phyloP scores from a whole-genome alignment of 352 stramenopile species.

The Phytophthora pini region DNA sequence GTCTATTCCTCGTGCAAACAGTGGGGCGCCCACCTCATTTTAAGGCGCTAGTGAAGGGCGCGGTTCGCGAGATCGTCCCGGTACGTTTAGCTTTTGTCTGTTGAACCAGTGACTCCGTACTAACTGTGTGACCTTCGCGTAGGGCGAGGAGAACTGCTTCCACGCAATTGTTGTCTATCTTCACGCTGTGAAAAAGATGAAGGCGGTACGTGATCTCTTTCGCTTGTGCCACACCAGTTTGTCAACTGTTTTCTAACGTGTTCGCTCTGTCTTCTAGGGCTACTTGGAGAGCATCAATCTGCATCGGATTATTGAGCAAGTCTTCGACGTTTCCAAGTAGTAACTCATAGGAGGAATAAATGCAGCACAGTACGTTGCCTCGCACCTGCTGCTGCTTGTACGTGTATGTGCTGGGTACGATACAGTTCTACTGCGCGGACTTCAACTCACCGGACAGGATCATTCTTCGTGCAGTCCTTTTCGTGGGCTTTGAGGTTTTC shows the following conservation, averaged over 20 bases:
- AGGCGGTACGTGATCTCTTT: constrained; percentile 59
- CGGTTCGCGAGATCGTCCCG: constrained; percentile 84
- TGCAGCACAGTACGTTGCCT: constrained; percentile 20
- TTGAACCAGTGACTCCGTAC: neutral
- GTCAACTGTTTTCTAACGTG: neutral
- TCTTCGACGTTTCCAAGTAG: constrained; percentile 89
- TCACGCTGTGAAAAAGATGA: constrained; percentile 86
- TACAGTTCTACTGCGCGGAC: neutral
- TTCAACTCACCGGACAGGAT: constrained; percentile 20
- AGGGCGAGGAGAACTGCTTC: constrained; percentile 88
- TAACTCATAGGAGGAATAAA: constrained; percentile 41
- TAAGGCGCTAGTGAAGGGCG: constrained; percentile 79
- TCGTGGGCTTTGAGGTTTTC: constrained; percentile 78
- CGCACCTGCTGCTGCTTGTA: constrained; percentile 19
- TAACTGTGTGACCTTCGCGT: constrained; percentile 4
- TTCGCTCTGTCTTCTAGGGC: constrained; percentile 41
- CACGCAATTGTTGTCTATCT: constrained; percentile 87
- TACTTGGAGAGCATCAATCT: constrained; percentile 91
- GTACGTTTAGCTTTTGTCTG: constrained; percentile 38
- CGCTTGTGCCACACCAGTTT: neutral
- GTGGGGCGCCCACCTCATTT: constrained; percentile 82
- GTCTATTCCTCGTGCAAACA: constrained; percentile 81
- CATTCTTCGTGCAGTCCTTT: constrained; percentile 58
- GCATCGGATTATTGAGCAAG: constrained; percentile 82
- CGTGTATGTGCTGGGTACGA: constrained; percentile 2